Percentiles rank a stretch among this genome's conserved stretches.
Evolutionary conservation across 2,329 filamentous ascomycete genomes (phyloP).

Genomic region (Cladophialophora chaetospira): DNA sequence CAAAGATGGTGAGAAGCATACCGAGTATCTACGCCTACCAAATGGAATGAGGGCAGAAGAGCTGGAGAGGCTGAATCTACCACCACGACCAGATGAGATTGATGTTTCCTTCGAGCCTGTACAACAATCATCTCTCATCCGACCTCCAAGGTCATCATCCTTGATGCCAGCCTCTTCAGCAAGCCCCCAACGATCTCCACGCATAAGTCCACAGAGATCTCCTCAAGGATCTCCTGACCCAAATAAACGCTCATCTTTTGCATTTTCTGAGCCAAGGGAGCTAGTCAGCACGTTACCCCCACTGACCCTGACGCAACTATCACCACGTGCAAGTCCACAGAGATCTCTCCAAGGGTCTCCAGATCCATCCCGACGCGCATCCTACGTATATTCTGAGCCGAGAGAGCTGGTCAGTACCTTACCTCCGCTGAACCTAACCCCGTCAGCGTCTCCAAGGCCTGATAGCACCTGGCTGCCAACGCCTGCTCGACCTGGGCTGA

Average conservation of each 20-base stretch:
- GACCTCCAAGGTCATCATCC: conserved; percentile 18
- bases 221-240: conserved; percentile 15
- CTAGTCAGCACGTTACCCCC: conserved; percentile 31
- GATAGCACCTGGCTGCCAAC: conserved; percentile 27
- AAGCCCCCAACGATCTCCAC: conserved; percentile 23
- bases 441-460: conserved; percentile 12
- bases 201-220: conserved; percentile 20
- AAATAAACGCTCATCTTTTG: conserved; percentile 8
- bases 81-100: conserved; percentile 33
- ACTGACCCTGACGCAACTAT: too few relatives aligned
- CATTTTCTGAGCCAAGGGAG: conserved; percentile 26
- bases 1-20: conserved; percentile 32
- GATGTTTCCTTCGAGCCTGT: conserved; percentile 23
- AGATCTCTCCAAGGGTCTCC: conserved; percentile 19
- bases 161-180: conserved; percentile 16
- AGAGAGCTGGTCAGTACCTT: conserved; percentile 32
- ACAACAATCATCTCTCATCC: conserved; percentile 11
- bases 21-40: conserved; percentile 32
- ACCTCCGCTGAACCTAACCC: conserved; percentile 26
- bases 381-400: conserved; percentile 20
- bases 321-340: conserved; percentile 21
- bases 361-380: conserved; percentile 8
- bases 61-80: conserved; percentile 31
- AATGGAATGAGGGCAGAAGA: conserved; percentile 30
- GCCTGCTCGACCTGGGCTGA: conserved; percentile 21